Conservation (phyloP, 306 rosid genomes). For the Vachellia collinsii region DNA sequence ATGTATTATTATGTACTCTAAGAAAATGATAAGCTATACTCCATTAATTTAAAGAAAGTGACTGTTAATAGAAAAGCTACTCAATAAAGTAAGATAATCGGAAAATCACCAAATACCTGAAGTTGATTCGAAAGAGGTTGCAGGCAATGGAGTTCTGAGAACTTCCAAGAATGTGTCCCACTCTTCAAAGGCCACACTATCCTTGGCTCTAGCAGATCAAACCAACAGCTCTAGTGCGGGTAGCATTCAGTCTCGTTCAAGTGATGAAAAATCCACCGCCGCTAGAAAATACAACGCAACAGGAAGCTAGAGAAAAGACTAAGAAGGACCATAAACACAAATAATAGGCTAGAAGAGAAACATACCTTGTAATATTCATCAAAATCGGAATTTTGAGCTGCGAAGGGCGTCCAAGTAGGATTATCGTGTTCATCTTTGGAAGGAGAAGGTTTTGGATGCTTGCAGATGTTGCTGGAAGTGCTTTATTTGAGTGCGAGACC, state of each 20-base stretch:
- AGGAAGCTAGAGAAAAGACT: neutral
- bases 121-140: slow-evolving; percentile 82
- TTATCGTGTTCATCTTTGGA: slow-evolving; percentile 28
- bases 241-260: neutral
- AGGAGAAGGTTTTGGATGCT: slow-evolving; percentile 40
- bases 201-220: slow-evolving; percentile 55
- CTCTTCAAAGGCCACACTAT: slow-evolving; percentile 62
- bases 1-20: neutral
- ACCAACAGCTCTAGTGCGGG: neutral
- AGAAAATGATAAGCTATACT: neutral
- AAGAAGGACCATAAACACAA: neutral
- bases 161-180: slow-evolving; percentile 71
- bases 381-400: slow-evolving; percentile 62
- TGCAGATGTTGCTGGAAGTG: too few relatives aligned
- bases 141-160: slow-evolving; percentile 90
- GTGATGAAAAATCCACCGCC: neutral
- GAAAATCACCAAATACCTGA: slow-evolving; percentile 52
- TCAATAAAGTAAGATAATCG: neutral
- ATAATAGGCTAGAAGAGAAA: neutral
- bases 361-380: slow-evolving; percentile 73
- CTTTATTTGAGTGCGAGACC: too few relatives aligned
- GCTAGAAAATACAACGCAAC: neutral
- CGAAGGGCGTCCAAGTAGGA: slow-evolving; percentile 73
- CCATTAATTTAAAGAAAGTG: neutral
- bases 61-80: neutral